Evolutionary conservation across 148 eudicot species (phyloP).

Genomic region (Tetragonia tetragonoides): DNA sequence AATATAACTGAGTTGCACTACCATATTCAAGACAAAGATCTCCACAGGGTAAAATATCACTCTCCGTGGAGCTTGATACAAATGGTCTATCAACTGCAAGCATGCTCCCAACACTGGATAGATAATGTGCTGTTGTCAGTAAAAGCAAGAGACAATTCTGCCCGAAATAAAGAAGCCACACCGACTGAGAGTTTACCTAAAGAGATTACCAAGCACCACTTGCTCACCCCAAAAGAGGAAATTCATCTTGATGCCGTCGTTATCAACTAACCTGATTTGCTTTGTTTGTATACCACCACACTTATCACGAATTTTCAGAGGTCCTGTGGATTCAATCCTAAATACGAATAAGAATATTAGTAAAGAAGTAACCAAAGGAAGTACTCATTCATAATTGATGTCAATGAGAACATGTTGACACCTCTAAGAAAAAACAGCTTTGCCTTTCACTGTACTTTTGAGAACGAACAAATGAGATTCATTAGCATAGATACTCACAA

Average conservation of each 20-base stretch:
- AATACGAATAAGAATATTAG: constrained; percentile 22
- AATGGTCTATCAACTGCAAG: constrained; percentile 91
- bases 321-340: constrained; percentile 78
- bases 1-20: constrained; percentile 76
- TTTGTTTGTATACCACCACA: constrained; percentile 62
- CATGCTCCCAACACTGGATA: constrained; percentile 82
- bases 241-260: constrained; percentile 57
- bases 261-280: constrained; percentile 70
- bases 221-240: constrained; percentile 94
- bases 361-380: neutral
- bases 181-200: constrained; percentile 49
- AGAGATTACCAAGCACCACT: constrained; percentile 67
- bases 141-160: constrained; percentile 14
- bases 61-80: constrained; percentile 47
- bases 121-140: constrained; percentile 3
- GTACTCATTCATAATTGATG: neutral
- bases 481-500: neutral
- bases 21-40: constrained; percentile 89
- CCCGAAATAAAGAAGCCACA: constrained; percentile 13
- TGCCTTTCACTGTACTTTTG: neutral
- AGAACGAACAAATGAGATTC: neutral
- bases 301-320: constrained; percentile 57
- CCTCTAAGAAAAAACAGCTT: neutral
- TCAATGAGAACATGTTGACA: neutral
- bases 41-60: constrained; percentile 37